These are phyloP conservation scores for Basipetospora sp. DNA, from an alignment of 2,329 filamentous ascomycete species.

Conservation along the genomic window DNA sequence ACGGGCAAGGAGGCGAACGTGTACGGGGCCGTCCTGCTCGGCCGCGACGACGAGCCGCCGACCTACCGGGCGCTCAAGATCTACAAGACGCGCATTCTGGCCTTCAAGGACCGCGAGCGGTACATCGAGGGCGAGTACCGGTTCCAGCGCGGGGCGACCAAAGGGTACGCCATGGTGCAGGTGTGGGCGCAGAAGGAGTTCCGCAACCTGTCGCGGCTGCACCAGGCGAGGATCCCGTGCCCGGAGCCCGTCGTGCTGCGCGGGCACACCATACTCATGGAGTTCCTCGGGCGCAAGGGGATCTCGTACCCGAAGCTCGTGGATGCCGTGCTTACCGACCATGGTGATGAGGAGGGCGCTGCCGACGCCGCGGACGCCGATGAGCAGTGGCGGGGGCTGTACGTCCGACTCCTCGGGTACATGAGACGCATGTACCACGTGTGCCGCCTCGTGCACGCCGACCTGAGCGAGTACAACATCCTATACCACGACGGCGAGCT, in stretches of 20 bases:
- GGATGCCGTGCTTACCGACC: slow-evolving; percentile 63
- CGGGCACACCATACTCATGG: slow-evolving; percentile 91
- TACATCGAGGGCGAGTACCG: slow-evolving; percentile 92
- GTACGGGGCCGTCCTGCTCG: slow-evolving; percentile 66
- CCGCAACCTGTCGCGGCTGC: slow-evolving; percentile 74
- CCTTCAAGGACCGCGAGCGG: slow-evolving; percentile 93
- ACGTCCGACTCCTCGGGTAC: slow-evolving; percentile 68
- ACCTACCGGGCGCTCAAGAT: slow-evolving; percentile 77
- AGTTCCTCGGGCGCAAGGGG: slow-evolving; percentile 74
- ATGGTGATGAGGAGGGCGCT: too few species aligned
- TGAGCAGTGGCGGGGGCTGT: slow-evolving; percentile 61
- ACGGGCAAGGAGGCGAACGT: slow-evolving; percentile 98
- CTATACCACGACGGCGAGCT: slow-evolving; percentile 71
- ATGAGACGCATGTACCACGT: slow-evolving; percentile 90
- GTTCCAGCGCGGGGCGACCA: slow-evolving; percentile 71
- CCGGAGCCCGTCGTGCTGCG: slow-evolving; percentile 81
- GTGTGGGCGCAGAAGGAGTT: slow-evolving; percentile 99
- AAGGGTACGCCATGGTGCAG: slow-evolving; percentile 96
- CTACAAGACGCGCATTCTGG: slow-evolving; percentile 94
- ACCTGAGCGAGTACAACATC: slow-evolving; percentile 96
- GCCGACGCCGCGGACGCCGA: slow-evolving; percentile 52
- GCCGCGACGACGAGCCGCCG: slow-evolving; percentile 35
- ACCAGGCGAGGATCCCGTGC: slow-evolving; percentile 72
- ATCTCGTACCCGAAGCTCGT: slow-evolving; percentile 78
- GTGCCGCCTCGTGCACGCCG: slow-evolving; percentile 83